phyloP scores from a whole-genome alignment of 2,329 filamentous ascomycete genomes.

The Ophiostoma pallidulum region DNA sequence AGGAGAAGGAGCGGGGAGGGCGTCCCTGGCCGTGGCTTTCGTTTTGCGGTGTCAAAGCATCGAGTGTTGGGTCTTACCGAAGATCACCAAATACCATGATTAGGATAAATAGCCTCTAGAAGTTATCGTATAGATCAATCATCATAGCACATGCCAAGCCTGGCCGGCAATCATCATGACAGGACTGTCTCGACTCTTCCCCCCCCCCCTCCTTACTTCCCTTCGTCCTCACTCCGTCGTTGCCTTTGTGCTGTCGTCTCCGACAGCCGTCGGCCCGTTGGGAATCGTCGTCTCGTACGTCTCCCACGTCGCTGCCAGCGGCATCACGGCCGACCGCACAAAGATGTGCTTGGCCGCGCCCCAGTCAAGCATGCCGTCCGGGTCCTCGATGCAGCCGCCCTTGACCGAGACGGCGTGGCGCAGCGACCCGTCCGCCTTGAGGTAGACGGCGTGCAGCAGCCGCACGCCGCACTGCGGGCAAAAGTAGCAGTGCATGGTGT shows the following conservation, averaged over 20 bases:
- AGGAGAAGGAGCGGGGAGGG: too few relatives aligned
- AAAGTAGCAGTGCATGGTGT: conserved; percentile 19
- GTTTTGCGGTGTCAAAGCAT: too few relatives aligned
- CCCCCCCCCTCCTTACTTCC: too few relatives aligned
- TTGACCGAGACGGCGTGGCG: conserved; percentile 33
- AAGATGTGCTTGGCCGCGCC: conserved; percentile 35
- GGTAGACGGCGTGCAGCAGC: conserved; percentile 33
- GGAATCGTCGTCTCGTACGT: conserved; percentile 6
- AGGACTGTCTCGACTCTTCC: too few relatives aligned
- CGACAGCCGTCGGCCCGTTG: background rate
- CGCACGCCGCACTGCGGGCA: conserved; percentile 30
- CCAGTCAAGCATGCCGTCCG: conserved; percentile 25
- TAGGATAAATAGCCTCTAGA: too few relatives aligned
- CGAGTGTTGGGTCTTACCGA: too few relatives aligned
- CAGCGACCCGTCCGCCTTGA: conserved; percentile 29
- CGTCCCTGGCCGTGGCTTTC: too few relatives aligned
- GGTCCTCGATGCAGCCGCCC: conserved; percentile 34
- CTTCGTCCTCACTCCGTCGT: background rate
- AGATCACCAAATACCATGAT: too few relatives aligned
- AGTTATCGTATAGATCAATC: too few relatives aligned
- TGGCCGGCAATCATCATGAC: too few relatives aligned
- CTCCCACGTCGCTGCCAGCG: conserved; percentile 28
- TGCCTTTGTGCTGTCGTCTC: background rate
- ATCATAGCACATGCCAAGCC: too few relatives aligned
- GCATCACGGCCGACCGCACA: conserved; percentile 34